These are phyloP conservation scores for Aspergillus wentii DNA, from an alignment of 495 filamentous ascomycete genomes.

Conservation along the genomic window DNA sequence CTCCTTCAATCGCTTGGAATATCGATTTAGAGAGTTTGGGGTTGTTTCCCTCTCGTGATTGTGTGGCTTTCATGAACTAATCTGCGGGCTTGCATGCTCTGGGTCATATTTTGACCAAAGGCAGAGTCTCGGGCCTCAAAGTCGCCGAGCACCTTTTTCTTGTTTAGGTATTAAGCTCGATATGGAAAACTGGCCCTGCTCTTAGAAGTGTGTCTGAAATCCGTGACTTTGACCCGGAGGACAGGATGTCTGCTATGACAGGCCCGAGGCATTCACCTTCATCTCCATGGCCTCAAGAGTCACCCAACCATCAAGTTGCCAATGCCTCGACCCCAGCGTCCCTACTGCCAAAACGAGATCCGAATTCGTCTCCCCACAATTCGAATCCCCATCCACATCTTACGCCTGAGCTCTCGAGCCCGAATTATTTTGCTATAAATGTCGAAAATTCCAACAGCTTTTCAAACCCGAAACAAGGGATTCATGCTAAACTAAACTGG, in stretches of 20 bases:
- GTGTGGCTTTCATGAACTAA: too few relatives aligned
- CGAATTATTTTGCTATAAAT: conserved; percentile 77
- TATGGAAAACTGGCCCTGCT: conserved; percentile 12
- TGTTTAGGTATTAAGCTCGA: conserved; percentile 8
- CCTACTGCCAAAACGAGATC: conserved; percentile 23
- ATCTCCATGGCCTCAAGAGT: conserved; percentile 39
- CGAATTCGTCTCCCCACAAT: conserved; percentile 36
- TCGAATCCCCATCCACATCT: conserved; percentile 33
- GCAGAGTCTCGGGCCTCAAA: too few relatives aligned
- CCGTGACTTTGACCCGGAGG: conserved; percentile 1
- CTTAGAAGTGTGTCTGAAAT: not conserved
- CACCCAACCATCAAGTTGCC: conserved; percentile 22
- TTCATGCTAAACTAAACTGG: conserved; percentile 61
- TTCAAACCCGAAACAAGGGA: conserved; percentile 53
- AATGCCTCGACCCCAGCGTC: conserved; percentile 20
- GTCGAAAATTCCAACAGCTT: conserved; percentile 56
- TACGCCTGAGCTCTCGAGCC: conserved; percentile 50
- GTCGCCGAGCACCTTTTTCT: too few relatives aligned
- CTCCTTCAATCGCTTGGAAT: too few relatives aligned
- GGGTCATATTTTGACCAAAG: too few relatives aligned
- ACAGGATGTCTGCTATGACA: conserved; percentile 35
- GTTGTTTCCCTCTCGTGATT: too few relatives aligned
- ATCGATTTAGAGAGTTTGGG: too few relatives aligned
- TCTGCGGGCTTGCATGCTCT: too few relatives aligned
- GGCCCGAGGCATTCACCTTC: conserved; percentile 40